Base-by-base conservation (phyloP, 2,329 filamentous ascomycete species). In the Penicillium sp. region DNA sequence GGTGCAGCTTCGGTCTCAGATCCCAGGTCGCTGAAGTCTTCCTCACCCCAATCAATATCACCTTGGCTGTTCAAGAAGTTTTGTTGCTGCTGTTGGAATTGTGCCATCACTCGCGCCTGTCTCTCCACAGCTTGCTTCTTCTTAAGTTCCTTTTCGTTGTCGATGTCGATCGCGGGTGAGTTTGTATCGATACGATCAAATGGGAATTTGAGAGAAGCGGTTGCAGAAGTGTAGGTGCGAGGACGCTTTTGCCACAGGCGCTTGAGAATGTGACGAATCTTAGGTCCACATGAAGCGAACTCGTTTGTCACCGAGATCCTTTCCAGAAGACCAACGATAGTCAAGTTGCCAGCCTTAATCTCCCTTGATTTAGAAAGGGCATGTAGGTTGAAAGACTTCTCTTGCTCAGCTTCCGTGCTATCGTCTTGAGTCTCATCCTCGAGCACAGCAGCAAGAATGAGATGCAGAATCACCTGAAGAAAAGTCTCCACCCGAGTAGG, bases 41-140 rank as follows among this genome's bases (percentile, higher is more conserved):
- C 84, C 58, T 95, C 90, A 14, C 90, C 92, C 90, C 91, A 96
- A 73, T 96, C 90, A 58, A 96, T 84, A 43, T 87, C 83, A n/a
- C 86, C 89, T 73, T 97, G 93, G 62, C 89, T 95, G 55, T 91
- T 89, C 77, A 99, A 79, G 76, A 99, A 99, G 67, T 87, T 95
- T 76, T 96, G 93, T 72, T 98, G 96, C 70, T 99, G 93, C 71
- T 96, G 90, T 72, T 98, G 95, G 76, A 99, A 97, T 70, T 97
- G 92, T 1, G 93, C 95, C 93, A 99, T 97, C 31, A 99, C 91
- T 68, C 87, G 90, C 2, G 93, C 93, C 74, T 98, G 93, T 22
- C 95, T 87, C 66, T 92, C 93, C 42, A 93, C 78, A 0, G 95
- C 95, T 52, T 93, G 90, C 74, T 90, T 90, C 81, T 97, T 99